These are phyloP conservation scores for Schizosaccharomyces versatilis DNA, from an alignment of 1,139 yeast genomes.

Conservation along the genomic window DNA sequence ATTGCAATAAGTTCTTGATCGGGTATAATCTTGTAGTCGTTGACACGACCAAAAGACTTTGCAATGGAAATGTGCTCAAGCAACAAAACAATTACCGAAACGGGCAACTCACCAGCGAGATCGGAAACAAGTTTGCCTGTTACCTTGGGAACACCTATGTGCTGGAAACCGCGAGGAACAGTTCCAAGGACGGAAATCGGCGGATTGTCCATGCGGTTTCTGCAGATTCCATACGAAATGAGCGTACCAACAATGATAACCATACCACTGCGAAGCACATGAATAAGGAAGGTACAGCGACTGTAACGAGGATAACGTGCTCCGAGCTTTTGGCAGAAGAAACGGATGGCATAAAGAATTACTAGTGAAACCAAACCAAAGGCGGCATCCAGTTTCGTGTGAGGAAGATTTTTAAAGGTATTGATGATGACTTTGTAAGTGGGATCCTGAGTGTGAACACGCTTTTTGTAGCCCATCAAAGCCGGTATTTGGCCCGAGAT, in stretches of 20 bases:
- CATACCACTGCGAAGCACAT: constrained; percentile 62
- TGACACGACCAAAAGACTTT: constrained; percentile 78
- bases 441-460: constrained; percentile 56
- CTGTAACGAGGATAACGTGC: constrained; percentile 43
- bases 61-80: constrained; percentile 86
- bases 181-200: constrained; percentile 46
- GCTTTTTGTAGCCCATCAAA: constrained; percentile 49
- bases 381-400: constrained; percentile 59
- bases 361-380: constrained; percentile 62
- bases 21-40: constrained; percentile 75
- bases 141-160: constrained; percentile 50
- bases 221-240: constrained; percentile 41
- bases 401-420: constrained; percentile 47
- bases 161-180: constrained; percentile 62
- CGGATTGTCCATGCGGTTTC: constrained; percentile 21
- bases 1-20: constrained; percentile 89
- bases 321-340: constrained; percentile 33
- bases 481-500: constrained; percentile 70
- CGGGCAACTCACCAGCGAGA: constrained; percentile 63
- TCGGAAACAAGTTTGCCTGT: constrained; percentile 40
- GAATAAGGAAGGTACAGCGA: constrained; percentile 39
- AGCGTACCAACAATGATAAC: constrained; percentile 59
- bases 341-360: constrained; percentile 48
- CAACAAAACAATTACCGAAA: constrained; percentile 57
- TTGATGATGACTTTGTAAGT: constrained; percentile 50